Conservation (phyloP, 345 rosid genomes). For the Gossypium ekmanianum region DNA sequence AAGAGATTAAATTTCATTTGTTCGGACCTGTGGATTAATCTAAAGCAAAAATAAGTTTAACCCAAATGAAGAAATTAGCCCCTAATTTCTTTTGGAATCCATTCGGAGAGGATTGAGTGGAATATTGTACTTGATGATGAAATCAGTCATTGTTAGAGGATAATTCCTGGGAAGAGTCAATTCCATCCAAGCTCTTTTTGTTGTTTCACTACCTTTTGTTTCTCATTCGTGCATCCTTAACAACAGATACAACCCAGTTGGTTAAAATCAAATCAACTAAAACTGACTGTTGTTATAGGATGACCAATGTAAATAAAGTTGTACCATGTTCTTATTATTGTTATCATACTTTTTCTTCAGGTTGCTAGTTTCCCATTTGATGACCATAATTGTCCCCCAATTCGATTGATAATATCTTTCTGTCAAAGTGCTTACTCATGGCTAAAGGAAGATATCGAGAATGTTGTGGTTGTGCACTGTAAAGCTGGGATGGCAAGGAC, state of each 20-base stretch:
- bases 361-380: constrained; percentile 91
- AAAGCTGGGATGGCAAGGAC: constrained; percentile 97
- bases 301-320: background rate
- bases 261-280: background rate
- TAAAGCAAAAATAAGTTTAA: background rate
- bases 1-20: background rate
- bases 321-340: constrained; percentile 10
- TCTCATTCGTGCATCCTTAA: background rate
- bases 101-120: background rate
- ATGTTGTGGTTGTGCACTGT: constrained; percentile 89
- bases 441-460: constrained; percentile 90
- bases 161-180: background rate
- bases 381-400: constrained; percentile 89
- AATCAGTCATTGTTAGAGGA: background rate
- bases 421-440: constrained; percentile 88
- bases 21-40: background rate
- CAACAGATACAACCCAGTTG: background rate
- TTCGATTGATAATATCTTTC: constrained; percentile 63
- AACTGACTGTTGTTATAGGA: background rate
- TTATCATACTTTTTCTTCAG: constrained; percentile 32
- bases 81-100: background rate
- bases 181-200: background rate
- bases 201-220: too few species aligned
- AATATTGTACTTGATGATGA: background rate
- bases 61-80: background rate